Percentiles rank a stretch among this genome's conserved stretches.
Conservation (phyloP, 352 stramenopile genomes). For the Phytophthora ohioensis region DNA sequence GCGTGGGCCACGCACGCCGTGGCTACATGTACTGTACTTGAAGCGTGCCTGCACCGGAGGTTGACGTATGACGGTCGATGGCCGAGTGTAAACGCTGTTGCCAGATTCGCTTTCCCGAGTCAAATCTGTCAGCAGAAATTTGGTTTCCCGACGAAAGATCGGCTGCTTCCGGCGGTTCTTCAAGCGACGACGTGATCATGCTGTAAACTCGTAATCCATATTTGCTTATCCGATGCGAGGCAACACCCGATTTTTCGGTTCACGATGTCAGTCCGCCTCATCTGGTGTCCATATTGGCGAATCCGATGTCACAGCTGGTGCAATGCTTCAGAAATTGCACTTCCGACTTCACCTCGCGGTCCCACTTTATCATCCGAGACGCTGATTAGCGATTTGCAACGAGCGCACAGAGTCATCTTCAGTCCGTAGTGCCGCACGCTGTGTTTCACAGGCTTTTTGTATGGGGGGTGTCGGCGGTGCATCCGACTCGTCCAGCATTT, state of each 20-base stretch:
- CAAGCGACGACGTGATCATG: constrained; percentile 13
- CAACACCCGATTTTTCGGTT: not conserved
- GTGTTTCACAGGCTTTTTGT: no score
- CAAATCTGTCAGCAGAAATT: constrained; percentile 29
- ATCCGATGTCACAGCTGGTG: constrained; percentile 6
- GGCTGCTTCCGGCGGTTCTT: constrained; percentile 22
- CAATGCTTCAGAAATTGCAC: constrained; percentile 28
- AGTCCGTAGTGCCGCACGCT: no score
- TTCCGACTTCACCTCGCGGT: constrained; percentile 19
- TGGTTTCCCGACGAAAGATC: constrained; percentile 23
- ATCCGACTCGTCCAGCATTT: no score
- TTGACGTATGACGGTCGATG: constrained; percentile 3
- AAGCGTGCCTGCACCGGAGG: no score
- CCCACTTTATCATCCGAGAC: constrained; percentile 26
- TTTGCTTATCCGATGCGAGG: constrained; percentile 10
- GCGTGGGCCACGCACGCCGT: no score
- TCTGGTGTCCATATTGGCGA: not conserved
- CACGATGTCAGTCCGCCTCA: constrained; percentile 8
- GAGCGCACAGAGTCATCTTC: not conserved
- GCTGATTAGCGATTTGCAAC: constrained; percentile 20
- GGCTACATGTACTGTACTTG: no score
- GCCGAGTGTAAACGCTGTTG: constrained; percentile 16
- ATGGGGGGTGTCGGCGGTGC: no score
- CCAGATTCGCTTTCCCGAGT: constrained; percentile 16
- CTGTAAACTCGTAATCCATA: constrained; percentile 13